A percentile compares a stretch with the other conserved stretches of the same genome.
Evolutionary conservation across 257 asterid species (phyloP).

Genomic region (Solanum pimpinellifolium): DNA sequence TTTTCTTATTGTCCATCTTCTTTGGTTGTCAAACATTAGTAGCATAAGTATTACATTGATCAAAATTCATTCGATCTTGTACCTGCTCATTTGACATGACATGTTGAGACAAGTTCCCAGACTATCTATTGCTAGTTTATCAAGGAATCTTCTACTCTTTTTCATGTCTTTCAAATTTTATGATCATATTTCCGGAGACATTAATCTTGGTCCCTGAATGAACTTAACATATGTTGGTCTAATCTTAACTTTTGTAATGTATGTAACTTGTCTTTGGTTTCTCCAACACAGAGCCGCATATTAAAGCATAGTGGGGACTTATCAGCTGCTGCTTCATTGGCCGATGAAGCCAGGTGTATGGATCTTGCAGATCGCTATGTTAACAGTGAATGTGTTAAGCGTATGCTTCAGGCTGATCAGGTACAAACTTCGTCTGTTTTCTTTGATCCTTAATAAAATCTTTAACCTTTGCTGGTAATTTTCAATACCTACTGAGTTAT

Average conservation of each 20-base stretch:
- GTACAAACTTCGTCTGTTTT: slow-evolving; percentile 17
- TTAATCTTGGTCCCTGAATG: not conserved
- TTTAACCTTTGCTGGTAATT: not conserved
- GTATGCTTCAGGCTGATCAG: slow-evolving; percentile 99
- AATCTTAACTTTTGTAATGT: not conserved
- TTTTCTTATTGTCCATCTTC: not conserved
- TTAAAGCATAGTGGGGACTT: slow-evolving; percentile 93
- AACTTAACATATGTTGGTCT: not conserved
- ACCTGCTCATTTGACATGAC: not conserved
- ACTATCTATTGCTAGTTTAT: not conserved
- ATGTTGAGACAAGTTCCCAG: not conserved
- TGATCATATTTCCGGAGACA: not conserved
- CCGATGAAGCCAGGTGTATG: slow-evolving; percentile 98
- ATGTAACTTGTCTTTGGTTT: slow-evolving; percentile 4
- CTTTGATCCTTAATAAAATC: not conserved
- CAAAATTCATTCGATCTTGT: not conserved
- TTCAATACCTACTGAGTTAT: not conserved
- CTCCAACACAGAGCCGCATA: slow-evolving; percentile 68
- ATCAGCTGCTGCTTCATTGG: slow-evolving; percentile 83
- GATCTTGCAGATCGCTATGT: slow-evolving; percentile 98
- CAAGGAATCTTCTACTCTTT: not conserved
- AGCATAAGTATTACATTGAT: not conserved
- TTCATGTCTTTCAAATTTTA: not conserved
- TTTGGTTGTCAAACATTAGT: not conserved
- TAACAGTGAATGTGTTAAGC: slow-evolving; percentile 92